Conservation (phyloP, 1,284 basidiomycete species). For the Phellinidium pouzarii region DNA sequence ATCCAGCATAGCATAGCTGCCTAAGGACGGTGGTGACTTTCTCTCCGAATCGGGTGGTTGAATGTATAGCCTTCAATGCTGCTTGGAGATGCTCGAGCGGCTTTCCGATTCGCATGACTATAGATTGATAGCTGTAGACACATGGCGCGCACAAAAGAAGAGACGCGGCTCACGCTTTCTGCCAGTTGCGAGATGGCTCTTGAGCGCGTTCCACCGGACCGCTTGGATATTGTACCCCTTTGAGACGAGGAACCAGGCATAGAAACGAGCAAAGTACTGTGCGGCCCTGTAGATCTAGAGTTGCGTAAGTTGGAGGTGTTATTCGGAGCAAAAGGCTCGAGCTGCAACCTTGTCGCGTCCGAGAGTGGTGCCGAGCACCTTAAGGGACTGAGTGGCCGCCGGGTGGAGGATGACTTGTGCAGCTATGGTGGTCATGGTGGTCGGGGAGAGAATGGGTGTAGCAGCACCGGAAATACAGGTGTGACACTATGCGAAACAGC, state of each 20-base stretch:
- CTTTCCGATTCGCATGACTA: slow-evolving; percentile 91
- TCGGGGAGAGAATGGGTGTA: slow-evolving; percentile 6
- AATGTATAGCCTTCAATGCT: slow-evolving; percentile 72
- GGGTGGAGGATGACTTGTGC: slow-evolving; percentile 84
- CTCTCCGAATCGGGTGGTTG: slow-evolving; percentile 58
- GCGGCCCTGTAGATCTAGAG: slow-evolving; percentile 79
- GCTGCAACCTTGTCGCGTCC: slow-evolving; percentile 80
- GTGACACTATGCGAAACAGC: too few relatives aligned
- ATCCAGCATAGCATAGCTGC: slow-evolving; percentile 90
- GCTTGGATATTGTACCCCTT: slow-evolving; percentile 62
- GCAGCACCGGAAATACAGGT: slow-evolving; percentile 17
- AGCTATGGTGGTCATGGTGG: slow-evolving; percentile 53
- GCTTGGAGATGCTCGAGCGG: slow-evolving; percentile 93
- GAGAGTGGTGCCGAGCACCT: slow-evolving; percentile 72
- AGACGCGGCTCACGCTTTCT: slow-evolving; percentile 59
- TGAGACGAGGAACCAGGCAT: slow-evolving; percentile 74
- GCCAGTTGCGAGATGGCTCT: slow-evolving; percentile 69
- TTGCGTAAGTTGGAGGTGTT: not conserved
- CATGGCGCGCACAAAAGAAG: not conserved
- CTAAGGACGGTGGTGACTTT: slow-evolving; percentile 77
- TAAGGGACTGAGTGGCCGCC: slow-evolving; percentile 66
- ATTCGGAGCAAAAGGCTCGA: not conserved
- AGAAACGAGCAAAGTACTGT: slow-evolving; percentile 89
- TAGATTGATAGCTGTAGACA: slow-evolving; percentile 9
- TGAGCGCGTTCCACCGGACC: slow-evolving; percentile 72